Conservation (phyloP, 148 eudicot genomes). For the Silene latifolia region DNA sequence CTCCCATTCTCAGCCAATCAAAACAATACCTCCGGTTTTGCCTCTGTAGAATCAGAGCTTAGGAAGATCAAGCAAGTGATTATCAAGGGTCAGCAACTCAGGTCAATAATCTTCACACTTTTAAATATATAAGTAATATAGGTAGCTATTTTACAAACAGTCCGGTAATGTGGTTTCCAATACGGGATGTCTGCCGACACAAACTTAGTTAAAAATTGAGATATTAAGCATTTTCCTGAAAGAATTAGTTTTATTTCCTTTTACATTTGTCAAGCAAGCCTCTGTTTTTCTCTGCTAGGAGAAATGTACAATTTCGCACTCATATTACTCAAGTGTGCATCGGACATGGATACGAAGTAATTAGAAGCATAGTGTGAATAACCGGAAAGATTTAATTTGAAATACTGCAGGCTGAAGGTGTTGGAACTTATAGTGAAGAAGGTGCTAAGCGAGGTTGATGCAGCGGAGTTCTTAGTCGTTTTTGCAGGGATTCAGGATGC, state of each 20-base stretch:
- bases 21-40: slow-evolving; percentile 18
- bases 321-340: too few relatives aligned
- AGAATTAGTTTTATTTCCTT: too few relatives aligned
- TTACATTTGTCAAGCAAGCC: too few relatives aligned
- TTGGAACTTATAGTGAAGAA: slow-evolving; percentile 72
- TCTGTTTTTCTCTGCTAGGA: too few relatives aligned
- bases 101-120: slow-evolving; percentile 31
- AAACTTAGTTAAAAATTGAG: too few relatives aligned
- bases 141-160: too few relatives aligned
- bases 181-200: too few relatives aligned
- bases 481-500: slow-evolving; percentile 77
- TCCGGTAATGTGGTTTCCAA: too few relatives aligned
- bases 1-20: slow-evolving; percentile 49
- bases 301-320: too few relatives aligned
- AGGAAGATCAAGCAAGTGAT: slow-evolving; percentile 74
- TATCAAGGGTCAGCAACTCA: slow-evolving; percentile 74
- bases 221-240: too few relatives aligned
- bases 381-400: slow-evolving; percentile 3
- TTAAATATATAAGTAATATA: too few relatives aligned
- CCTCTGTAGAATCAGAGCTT: slow-evolving; percentile 50
- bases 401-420: slow-evolving; percentile 53
- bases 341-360: background rate
- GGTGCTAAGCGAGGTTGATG: slow-evolving; percentile 65
- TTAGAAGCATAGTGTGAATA: background rate
- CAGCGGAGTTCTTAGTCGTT: slow-evolving; percentile 74